Evolutionary conservation across 208 protist genomes (phyloP).

Genomic region (Crithidia thermophila): DNA sequence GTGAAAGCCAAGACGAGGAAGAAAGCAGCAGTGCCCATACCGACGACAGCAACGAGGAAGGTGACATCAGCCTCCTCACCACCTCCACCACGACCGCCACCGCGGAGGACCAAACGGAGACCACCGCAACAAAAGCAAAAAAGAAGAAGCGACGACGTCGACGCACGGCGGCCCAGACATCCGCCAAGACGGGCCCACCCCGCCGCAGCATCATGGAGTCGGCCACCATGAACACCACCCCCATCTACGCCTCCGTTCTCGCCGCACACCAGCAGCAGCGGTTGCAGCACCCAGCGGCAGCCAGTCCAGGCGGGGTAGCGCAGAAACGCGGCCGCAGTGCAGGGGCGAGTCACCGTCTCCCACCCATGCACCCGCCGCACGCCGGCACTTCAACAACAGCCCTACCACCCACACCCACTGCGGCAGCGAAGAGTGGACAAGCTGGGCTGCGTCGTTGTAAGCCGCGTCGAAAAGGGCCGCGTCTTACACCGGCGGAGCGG

Average conservation of each 20-base stretch:
- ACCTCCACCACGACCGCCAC: neutral
- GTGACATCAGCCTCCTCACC: too few species aligned
- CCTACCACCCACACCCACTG: neutral
- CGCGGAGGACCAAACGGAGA: neutral
- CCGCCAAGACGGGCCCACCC: neutral
- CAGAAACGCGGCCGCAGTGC: constrained; percentile 19
- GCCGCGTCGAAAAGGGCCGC: neutral
- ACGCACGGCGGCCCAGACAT: neutral
- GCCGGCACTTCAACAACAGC: too few species aligned
- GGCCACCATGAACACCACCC: constrained; percentile 18
- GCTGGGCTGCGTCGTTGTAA: neutral
- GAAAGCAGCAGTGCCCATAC: too few species aligned
- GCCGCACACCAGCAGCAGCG: neutral
- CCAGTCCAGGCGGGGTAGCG: neutral
- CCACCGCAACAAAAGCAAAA: neutral
- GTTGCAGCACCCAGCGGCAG: neutral
- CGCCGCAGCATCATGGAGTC: constrained; percentile 24
- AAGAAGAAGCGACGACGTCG: neutral
- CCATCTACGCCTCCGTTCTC: constrained; percentile 7
- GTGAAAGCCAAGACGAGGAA: too few species aligned
- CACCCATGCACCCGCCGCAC: too few species aligned
- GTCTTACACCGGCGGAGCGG: constrained; percentile 14
- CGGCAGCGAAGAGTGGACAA: too few species aligned
- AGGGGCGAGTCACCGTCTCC: neutral
- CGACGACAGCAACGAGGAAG: too few species aligned